These are phyloP conservation scores for Cynanchum wilfordii DNA, from an alignment of 257 asterid species.

Conservation along the genomic window DNA sequence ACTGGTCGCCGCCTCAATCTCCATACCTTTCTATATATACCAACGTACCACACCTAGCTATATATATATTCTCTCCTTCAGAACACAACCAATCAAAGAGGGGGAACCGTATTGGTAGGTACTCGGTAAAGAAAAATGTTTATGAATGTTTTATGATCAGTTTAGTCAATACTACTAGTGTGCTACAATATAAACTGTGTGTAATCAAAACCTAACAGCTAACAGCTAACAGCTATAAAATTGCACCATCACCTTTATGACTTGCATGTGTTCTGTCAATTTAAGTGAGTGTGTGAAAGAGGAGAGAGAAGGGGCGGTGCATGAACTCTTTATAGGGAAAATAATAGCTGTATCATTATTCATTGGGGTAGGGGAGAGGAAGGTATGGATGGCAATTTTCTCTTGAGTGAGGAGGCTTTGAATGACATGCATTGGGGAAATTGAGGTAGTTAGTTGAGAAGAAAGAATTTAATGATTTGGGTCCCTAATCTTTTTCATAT, in stretches of 20 bases:
- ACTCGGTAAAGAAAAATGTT: not conserved
- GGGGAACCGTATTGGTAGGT: not conserved
- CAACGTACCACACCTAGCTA: not conserved
- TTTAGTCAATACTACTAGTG: not conserved
- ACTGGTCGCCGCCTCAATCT: conserved; percentile 18
- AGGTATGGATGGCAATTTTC: not conserved
- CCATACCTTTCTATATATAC: not conserved
- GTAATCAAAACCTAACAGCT: not conserved
- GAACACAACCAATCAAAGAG: not conserved
- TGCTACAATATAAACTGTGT: too few species aligned
- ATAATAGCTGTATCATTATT: not conserved
- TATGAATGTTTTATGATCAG: not conserved
- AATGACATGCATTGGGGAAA: too few species aligned
- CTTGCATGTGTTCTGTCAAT: not conserved
- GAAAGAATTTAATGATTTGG: conserved; percentile 17
- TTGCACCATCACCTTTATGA: conserved; percentile 2
- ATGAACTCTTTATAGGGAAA: not conserved
- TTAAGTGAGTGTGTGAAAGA: not conserved
- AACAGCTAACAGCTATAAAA: conserved; percentile 2
- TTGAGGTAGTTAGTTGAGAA: not conserved
- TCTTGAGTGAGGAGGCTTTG: not conserved
- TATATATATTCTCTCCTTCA: not conserved
- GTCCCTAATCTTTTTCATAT: not conserved
- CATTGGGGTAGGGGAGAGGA: conserved; percentile 3
- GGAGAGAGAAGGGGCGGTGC: not conserved